Conservation (phyloP, 2,329 filamentous ascomycete genomes). For the Fusarium sp. region DNA sequence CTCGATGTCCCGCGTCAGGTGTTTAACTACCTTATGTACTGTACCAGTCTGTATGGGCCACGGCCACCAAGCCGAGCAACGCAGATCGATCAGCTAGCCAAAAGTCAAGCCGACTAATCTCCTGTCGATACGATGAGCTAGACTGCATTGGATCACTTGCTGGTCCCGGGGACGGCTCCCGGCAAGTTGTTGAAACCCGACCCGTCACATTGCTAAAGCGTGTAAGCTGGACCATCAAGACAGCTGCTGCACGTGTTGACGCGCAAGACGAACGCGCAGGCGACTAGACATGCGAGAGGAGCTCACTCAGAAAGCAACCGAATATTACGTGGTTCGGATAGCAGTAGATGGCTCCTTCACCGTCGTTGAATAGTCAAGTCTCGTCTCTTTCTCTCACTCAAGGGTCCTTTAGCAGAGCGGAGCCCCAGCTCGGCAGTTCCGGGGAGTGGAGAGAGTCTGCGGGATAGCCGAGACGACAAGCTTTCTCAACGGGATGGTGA, state of each 20-base stretch:
- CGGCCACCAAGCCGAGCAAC: background rate
- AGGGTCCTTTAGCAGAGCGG: background rate
- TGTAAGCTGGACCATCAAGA: slow-evolving; percentile 5
- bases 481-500: slow-evolving; percentile 13
- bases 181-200: background rate
- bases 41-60: too few species aligned
- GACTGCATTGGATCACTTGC: background rate
- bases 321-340: too few species aligned
- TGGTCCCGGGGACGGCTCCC: background rate
- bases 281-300: background rate
- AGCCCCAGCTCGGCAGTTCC: slow-evolving; percentile 30
- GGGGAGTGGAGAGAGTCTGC: slow-evolving; percentile 31
- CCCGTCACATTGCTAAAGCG: background rate
- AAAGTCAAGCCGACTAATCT: slow-evolving; percentile 16
- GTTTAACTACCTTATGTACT: background rate
- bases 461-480: slow-evolving; percentile 35
- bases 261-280: slow-evolving; percentile 2
- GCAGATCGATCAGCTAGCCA: slow-evolving; percentile 5
- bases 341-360: too few species aligned
- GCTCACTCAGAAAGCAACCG: too few species aligned
- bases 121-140: slow-evolving; percentile 19
- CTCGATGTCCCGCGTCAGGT: background rate
- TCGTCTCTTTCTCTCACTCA: slow-evolving; percentile 4
- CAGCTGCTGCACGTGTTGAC: background rate
- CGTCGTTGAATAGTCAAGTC: background rate